Evolutionary conservation across 495 filamentous ascomycete genomes (phyloP), one percentile per base, ranked within the genome.

Genomic region (Apiosordaria backusii): DNA sequence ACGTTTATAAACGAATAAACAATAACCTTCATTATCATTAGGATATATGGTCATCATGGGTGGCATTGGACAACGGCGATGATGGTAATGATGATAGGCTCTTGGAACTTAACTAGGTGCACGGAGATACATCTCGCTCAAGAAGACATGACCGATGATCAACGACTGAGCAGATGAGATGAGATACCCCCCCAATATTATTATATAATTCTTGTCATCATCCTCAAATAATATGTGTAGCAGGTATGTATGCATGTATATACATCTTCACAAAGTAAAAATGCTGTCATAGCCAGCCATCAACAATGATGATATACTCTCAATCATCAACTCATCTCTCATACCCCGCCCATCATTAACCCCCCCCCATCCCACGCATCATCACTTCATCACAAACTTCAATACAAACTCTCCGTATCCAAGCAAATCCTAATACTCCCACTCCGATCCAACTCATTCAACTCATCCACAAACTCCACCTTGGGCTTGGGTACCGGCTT

Each of bases 401-500:
- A 19, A 19, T 58, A 29, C 13, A 68, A 18, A 52, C 60, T 65
- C 60, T 55, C 64, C 9, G 61, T 66, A 59, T 70, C 68, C 68
- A 70, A 64, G 52, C 61, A 70, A 13, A 70, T 66, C 16, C 68
- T 58, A 35, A 70, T 70, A 15, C 64, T 66, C 57, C 64, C 68
- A 52, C 68, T 66, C 16, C 68, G 25, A 26, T 66, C 68, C 64
- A 70, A 40, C 22, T 71, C 71, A 4, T 45, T 27, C 15, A 29
- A 4, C 16, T 61, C 59, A 29, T 35, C 22, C 16, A 19, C 68
- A 24, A 63, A 29, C 18, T 54, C 63, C 23, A 60, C 65, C n/a
- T 58, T 1, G 29, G 45, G 24, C 4, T 16, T 21, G 4, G 61
- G 57, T n/a, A 27, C 70, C 50, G 92, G 90, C 85, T 99, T 99